phyloP scores from a whole-genome alignment of 768 basidiomycete genomes.

The Guyanaporus albipodus region DNA sequence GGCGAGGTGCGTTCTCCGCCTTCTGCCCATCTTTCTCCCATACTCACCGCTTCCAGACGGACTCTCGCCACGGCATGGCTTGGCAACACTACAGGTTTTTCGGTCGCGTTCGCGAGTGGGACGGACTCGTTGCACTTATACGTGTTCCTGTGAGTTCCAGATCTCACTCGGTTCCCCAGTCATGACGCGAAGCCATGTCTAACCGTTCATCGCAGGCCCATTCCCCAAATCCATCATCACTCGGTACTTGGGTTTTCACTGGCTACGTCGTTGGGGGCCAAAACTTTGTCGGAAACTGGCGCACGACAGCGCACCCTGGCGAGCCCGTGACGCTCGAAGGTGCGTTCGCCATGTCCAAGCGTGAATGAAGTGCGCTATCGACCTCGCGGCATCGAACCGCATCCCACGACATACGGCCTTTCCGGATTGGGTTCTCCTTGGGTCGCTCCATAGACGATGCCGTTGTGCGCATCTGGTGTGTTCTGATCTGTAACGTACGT shows the following conservation, averaged over 20 bases:
- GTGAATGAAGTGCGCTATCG: slow-evolving; percentile 23
- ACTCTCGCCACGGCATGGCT: slow-evolving; percentile 42
- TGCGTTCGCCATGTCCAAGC: slow-evolving; percentile 57
- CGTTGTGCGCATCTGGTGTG: slow-evolving; percentile 3
- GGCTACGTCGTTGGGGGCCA: slow-evolving; percentile 65
- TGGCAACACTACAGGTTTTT: slow-evolving; percentile 47
- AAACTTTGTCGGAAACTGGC: slow-evolving; percentile 73
- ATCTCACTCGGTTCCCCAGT: background rate
- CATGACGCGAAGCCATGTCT: slow-evolving; percentile 3
- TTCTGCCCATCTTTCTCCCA: background rate
- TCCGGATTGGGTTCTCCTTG: background rate
- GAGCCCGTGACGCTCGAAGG: slow-evolving; percentile 51
- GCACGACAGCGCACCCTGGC: slow-evolving; percentile 37
- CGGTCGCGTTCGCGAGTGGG: slow-evolving; percentile 56
- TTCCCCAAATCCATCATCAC: background rate
- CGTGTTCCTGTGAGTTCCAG: slow-evolving; percentile 33
- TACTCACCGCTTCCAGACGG: slow-evolving; percentile 38
- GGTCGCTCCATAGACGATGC: slow-evolving; percentile 6
- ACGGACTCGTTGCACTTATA: slow-evolving; percentile 54
- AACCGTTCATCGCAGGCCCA: slow-evolving; percentile 8
- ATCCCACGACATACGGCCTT: background rate
- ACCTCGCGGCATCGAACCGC: background rate
- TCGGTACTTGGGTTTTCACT: slow-evolving; percentile 48
- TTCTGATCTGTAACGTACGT: slow-evolving; percentile 10
- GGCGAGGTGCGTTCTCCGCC: slow-evolving; percentile 44